Evolutionary conservation across 208 protist genomes (phyloP).

Genomic region (Leishmania tarentolae): DNA sequence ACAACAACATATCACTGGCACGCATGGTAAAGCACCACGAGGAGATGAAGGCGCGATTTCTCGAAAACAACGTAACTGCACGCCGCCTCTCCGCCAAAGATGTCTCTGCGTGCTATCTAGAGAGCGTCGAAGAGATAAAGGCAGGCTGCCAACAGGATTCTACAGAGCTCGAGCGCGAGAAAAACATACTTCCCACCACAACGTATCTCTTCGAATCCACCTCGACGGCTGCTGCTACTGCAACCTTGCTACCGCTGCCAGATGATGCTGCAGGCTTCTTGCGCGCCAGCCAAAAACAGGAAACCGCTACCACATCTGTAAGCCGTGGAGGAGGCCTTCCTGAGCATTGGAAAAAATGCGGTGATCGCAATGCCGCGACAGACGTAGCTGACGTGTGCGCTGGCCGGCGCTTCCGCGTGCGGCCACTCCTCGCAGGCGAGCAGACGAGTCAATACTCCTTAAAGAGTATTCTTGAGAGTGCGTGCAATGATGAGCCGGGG

Average conservation of each 20-base stretch:
- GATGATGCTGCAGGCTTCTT: background rate
- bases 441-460: background rate
- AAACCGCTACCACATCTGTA: background rate
- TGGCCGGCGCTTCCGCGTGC: background rate
- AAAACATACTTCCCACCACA: constrained; percentile 6
- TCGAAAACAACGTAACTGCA: constrained; percentile 29
- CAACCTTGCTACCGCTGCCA: background rate
- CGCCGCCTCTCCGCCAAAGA: constrained; percentile 48
- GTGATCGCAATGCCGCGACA: background rate
- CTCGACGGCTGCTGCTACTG: background rate
- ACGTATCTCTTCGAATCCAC: constrained; percentile 19
- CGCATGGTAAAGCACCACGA: constrained; percentile 74
- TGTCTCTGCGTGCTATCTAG: constrained; percentile 34
- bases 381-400: background rate
- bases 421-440: constrained; percentile 1
- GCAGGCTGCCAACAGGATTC: constrained; percentile 4
- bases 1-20: constrained; percentile 72
- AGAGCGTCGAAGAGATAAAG: constrained; percentile 9
- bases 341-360: background rate
- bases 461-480: background rate
- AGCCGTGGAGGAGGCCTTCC: background rate
- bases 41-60: constrained; percentile 39
- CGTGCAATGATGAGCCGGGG: background rate
- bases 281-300: background rate
- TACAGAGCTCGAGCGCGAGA: constrained; percentile 3